Evolutionary conservation across 148 eudicot species (phyloP).

Genomic region (Agrostemma githago): DNA sequence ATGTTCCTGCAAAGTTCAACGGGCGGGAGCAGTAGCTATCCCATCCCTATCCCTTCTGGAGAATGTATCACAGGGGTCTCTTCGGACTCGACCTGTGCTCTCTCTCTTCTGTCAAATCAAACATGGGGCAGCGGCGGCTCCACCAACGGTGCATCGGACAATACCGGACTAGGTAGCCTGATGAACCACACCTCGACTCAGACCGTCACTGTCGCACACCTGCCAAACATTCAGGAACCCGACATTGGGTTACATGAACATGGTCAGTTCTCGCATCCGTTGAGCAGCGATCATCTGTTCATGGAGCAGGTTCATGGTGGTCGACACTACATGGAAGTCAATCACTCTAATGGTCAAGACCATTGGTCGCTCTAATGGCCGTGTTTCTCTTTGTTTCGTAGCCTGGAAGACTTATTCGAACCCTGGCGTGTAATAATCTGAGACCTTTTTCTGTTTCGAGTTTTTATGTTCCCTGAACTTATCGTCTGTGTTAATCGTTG

Average conservation of each 20-base stretch:
- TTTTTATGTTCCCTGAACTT: constrained; percentile 4
- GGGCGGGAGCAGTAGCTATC: constrained; percentile 28
- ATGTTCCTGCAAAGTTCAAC: constrained; percentile 43
- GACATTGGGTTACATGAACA: constrained; percentile 33
- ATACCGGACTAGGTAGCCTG: constrained; percentile 35
- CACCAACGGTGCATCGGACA: constrained; percentile 38
- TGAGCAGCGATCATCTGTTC: constrained; percentile 37
- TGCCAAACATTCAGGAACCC: constrained; percentile 29
- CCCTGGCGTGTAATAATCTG: constrained; percentile 15
- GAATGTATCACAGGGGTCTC: constrained; percentile 54
- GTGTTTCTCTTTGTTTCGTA: background rate
- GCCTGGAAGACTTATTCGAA: background rate
- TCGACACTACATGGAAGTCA: constrained; percentile 44
- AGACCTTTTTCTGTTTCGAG: background rate
- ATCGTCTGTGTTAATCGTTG: background rate
- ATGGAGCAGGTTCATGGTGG: constrained; percentile 44
- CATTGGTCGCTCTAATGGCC: constrained; percentile 58
- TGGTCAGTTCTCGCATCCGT: constrained; percentile 49
- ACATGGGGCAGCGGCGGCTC: constrained; percentile 45
- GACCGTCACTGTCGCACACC: constrained; percentile 35
- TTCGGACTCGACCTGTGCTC: constrained; percentile 75
- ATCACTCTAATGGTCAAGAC: constrained; percentile 46
- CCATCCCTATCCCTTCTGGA: constrained; percentile 45
- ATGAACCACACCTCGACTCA: constrained; percentile 32
- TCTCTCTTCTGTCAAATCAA: constrained; percentile 99